phyloP scores from a whole-genome alignment of 257 asterid genomes.

The Ehretia macrophylla region DNA sequence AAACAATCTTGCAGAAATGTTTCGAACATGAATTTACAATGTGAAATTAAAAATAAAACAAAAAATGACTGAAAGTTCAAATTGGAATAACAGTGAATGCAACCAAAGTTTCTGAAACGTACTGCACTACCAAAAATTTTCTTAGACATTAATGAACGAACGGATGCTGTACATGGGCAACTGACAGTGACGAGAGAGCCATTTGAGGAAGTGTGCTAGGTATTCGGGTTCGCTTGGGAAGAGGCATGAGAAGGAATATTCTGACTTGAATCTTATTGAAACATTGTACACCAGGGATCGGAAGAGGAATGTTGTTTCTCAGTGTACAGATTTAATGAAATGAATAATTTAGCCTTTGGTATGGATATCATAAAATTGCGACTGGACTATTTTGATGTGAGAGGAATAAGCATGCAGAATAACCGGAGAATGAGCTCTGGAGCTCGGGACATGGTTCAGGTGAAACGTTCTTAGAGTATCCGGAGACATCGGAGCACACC shows the following conservation, averaged over 20 bases:
- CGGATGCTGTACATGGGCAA: constrained; percentile 68
- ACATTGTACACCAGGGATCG: constrained; percentile 32
- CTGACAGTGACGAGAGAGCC: constrained; percentile 24
- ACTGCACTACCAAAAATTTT: constrained; percentile 94
- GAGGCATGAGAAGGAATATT: constrained; percentile 21
- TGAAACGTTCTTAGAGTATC: constrained; percentile 35
- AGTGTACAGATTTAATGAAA: constrained; percentile 36
- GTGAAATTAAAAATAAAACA: constrained; percentile 29
- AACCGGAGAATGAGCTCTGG: constrained; percentile 19
- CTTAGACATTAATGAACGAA: constrained; percentile 74
- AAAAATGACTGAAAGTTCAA: constrained; percentile 25
- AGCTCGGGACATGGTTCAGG: constrained; percentile 58
- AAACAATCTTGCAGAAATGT: constrained; percentile 29
- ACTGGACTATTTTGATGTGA: constrained; percentile 29
- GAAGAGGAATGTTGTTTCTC: constrained; percentile 17
- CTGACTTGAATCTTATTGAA: constrained; percentile 30
- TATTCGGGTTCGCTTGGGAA: constrained; percentile 10
- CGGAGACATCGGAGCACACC: constrained; percentile 40
- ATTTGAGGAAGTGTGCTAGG: constrained; percentile 23
- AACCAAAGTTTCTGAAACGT: constrained; percentile 20
- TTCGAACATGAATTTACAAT: constrained; percentile 53
- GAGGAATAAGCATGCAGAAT: constrained; percentile 29
- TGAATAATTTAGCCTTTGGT: constrained; percentile 28
- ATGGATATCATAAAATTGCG: constrained; percentile 34
- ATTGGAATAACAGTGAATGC: constrained; percentile 24